A percentile compares a stretch with the other conserved stretches of the same genome.
phyloP scores from a whole-genome alignment of 176 grass and related monocot genomes.

The Bromus sterilis region DNA sequence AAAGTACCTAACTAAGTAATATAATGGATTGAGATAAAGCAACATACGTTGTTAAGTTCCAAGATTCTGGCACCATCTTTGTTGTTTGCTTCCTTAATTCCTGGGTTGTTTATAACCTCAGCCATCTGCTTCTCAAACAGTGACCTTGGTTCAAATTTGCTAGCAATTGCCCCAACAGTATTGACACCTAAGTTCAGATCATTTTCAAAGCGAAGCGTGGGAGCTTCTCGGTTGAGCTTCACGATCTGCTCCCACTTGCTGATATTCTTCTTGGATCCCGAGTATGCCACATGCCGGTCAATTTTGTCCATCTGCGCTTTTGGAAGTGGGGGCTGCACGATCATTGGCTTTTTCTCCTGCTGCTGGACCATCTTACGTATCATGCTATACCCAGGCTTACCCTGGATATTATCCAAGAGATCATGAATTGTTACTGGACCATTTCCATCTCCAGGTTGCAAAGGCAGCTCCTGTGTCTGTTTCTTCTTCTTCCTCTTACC shows the following conservation, averaged over 20 bases:
- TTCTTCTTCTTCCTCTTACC: slow-evolving; percentile 49
- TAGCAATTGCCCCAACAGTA: slow-evolving; percentile 68
- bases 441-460: slow-evolving; percentile 34
- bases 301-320: slow-evolving; percentile 57
- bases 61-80: slow-evolving; percentile 74
- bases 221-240: slow-evolving; percentile 57
- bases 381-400: slow-evolving; percentile 61
- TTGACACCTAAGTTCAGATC: slow-evolving; percentile 54
- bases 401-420: slow-evolving; percentile 68
- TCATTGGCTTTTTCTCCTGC: slow-evolving; percentile 40
- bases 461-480: slow-evolving; percentile 20
- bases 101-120: slow-evolving; percentile 16
- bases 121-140: slow-evolving; percentile 67
- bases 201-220: slow-evolving; percentile 64
- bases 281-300: slow-evolving; percentile 34
- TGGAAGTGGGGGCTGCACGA: slow-evolving; percentile 45
- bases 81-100: too few relatives aligned
- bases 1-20: background rate
- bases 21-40: background rate
- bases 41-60: too few relatives aligned
- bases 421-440: slow-evolving; percentile 53
- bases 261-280: slow-evolving; percentile 32
- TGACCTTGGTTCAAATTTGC: slow-evolving; percentile 53
- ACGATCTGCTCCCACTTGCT: slow-evolving; percentile 53
- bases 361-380: slow-evolving; percentile 53